Evolutionary conservation across 306 rosid genomes (phyloP).

Genomic region (Abrus precatorius): DNA sequence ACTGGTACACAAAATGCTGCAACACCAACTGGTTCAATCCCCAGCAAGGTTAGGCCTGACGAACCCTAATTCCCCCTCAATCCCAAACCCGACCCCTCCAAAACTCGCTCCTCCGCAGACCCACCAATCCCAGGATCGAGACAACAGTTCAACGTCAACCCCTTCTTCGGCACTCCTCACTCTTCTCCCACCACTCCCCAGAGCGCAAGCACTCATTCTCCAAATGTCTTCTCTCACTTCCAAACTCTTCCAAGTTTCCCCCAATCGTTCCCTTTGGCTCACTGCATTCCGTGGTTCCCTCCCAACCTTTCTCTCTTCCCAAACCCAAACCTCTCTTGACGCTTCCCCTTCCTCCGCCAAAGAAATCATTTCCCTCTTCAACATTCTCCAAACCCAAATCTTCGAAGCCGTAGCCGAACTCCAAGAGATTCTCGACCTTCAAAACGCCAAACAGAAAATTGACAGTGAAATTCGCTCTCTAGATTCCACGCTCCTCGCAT

Average conservation of each 20-base stretch:
- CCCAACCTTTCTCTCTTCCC: slow-evolving; percentile 82
- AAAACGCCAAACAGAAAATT: slow-evolving; percentile 78
- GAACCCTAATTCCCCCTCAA: slow-evolving; percentile 81
- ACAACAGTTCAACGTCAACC: slow-evolving; percentile 14
- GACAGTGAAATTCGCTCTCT: slow-evolving; percentile 68
- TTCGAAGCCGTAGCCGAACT: slow-evolving; percentile 91
- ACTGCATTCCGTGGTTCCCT: slow-evolving; percentile 78
- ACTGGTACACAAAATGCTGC: slow-evolving; percentile 62
- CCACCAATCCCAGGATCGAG: slow-evolving; percentile 54
- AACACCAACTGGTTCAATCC: slow-evolving; percentile 82
- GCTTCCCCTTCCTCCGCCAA: slow-evolving; percentile 74
- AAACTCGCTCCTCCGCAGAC: slow-evolving; percentile 70
- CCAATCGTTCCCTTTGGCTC: slow-evolving; percentile 80
- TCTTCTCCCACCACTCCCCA: slow-evolving; percentile 88
- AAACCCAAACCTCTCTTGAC: slow-evolving; percentile 54
- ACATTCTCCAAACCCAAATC: slow-evolving; percentile 80
- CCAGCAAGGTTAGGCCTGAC: slow-evolving; percentile 89
- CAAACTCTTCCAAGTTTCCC: slow-evolving; percentile 79
- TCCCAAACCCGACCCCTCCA: slow-evolving; percentile 76
- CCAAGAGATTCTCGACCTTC: slow-evolving; percentile 90
- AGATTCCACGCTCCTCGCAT: slow-evolving; percentile 72
- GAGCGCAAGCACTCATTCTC: slow-evolving; percentile 84
- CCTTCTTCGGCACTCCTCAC: slow-evolving; percentile 69
- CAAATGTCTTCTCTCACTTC: slow-evolving; percentile 87
- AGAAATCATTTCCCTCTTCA: slow-evolving; percentile 74